Conservation (phyloP, 1,284 basidiomycete genomes). For the Cryptococcus sp. region DNA sequence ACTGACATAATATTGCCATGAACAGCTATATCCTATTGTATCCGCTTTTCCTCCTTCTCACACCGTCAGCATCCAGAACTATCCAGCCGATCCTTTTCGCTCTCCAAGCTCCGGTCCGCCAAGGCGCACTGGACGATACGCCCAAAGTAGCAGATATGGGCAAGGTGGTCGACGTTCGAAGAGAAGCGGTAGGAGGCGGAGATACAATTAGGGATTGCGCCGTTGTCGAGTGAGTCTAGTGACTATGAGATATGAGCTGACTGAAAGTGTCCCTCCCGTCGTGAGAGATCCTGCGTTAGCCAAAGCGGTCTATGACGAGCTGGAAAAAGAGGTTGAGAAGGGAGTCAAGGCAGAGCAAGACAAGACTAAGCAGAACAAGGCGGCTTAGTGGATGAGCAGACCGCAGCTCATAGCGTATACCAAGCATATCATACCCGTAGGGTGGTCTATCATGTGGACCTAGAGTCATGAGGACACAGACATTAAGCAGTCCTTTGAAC, state of each 20-base stretch:
- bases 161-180: constrained; percentile 24
- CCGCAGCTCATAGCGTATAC: background rate
- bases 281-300: constrained; percentile 34
- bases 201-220: constrained; percentile 48
- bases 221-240: constrained; percentile 46
- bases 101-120: constrained; percentile 43
- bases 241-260: background rate
- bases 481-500: background rate
- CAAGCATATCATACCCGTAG: background rate
- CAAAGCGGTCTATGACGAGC: constrained; percentile 39
- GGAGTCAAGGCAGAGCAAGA: constrained; percentile 30
- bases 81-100: constrained; percentile 49
- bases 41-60: constrained; percentile 45
- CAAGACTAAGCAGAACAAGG: constrained; percentile 8
- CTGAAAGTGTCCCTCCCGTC: constrained; percentile 36
- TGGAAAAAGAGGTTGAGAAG: constrained; percentile 43
- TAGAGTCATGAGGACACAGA: no score
- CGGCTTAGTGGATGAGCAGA: background rate
- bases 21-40: constrained; percentile 42
- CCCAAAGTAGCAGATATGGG: constrained; percentile 16
- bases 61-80: constrained; percentile 39
- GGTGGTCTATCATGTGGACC: background rate
- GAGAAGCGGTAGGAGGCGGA: constrained; percentile 42
- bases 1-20: no score
- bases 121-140: constrained; percentile 25